phyloP scores from a whole-genome alignment of 805 yeast species.

The Pichia eremophila region DNA sequence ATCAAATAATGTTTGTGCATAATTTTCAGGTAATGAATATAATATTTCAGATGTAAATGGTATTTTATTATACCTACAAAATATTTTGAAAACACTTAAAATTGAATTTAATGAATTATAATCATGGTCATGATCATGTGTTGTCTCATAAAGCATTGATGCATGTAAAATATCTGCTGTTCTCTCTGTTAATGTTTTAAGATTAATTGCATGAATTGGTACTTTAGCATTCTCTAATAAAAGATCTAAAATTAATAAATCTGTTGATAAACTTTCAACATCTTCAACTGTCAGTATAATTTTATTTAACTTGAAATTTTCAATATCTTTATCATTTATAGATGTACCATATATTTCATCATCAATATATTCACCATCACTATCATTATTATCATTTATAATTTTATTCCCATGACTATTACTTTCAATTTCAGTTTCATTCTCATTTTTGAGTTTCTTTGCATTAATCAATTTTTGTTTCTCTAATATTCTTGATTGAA shows the following conservation, averaged over 20 bases:
- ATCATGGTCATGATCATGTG: slow-evolving; percentile 11
- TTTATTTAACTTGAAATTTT: slow-evolving; percentile 14
- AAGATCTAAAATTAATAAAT: slow-evolving; percentile 22
- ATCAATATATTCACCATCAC: background rate
- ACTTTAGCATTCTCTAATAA: slow-evolving; percentile 17
- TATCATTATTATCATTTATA: background rate
- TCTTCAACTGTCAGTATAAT: slow-evolving; percentile 20
- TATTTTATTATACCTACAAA: slow-evolving; percentile 22
- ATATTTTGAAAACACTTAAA: slow-evolving; percentile 24
- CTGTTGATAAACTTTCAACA: slow-evolving; percentile 23
- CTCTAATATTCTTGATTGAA: slow-evolving; percentile 24
- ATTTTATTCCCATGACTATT: too few species aligned
- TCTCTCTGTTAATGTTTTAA: slow-evolving; percentile 54
- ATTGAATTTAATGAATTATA: slow-evolving; percentile 30
- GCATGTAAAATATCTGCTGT: slow-evolving; percentile 65
- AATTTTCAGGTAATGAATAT: slow-evolving; percentile 22
- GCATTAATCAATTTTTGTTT: slow-evolving; percentile 12
- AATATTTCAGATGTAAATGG: slow-evolving; percentile 25
- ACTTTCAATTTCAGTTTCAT: background rate
- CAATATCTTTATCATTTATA: background rate
- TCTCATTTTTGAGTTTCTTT: slow-evolving; percentile 7
- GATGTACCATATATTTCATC: too few species aligned
- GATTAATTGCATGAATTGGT: slow-evolving; percentile 41
- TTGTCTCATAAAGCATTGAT: slow-evolving; percentile 28
- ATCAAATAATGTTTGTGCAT: slow-evolving; percentile 15